Conservation (phyloP, 805 yeast species). For the Ogataea wickerhamii region DNA sequence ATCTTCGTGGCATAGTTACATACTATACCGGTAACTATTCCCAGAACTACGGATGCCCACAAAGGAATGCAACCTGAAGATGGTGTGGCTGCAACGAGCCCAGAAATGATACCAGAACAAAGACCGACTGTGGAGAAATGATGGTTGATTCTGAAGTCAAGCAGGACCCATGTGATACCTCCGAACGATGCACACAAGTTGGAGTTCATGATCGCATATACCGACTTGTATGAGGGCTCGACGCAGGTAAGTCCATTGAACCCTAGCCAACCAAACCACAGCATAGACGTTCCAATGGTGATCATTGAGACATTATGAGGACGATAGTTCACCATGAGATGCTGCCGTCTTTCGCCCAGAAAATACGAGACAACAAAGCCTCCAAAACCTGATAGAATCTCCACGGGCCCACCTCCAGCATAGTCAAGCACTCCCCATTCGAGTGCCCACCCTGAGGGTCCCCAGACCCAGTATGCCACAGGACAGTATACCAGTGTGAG, state of each 20-base stretch:
- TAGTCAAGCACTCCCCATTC: constrained; percentile 91
- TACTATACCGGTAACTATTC: constrained; percentile 71
- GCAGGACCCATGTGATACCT: constrained; percentile 85
- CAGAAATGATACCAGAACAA: constrained; percentile 94
- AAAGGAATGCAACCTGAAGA: constrained; percentile 86
- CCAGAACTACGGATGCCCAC: constrained; percentile 87
- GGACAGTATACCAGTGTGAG: constrained; percentile 92
- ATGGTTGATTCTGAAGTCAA: constrained; percentile 82
- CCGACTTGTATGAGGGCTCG: constrained; percentile 77
- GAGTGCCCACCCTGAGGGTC: constrained; percentile 88
- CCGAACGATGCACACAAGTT: constrained; percentile 88
- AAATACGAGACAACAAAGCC: constrained; percentile 84
- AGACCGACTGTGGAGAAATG: constrained; percentile 95
- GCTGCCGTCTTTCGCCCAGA: constrained; percentile 70
- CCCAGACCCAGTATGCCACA: constrained; percentile 95
- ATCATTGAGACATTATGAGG: constrained; percentile 94
- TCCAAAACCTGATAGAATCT: constrained; percentile 84
- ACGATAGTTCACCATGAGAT: constrained; percentile 80
- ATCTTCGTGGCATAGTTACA: constrained; percentile 90
- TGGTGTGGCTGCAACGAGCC: constrained; percentile 96
- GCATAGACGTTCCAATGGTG: constrained; percentile 78
- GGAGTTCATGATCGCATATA: constrained; percentile 88
- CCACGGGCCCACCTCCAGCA: constrained; percentile 99
- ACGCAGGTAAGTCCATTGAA: constrained; percentile 90
- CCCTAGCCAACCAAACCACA: constrained; percentile 96